phyloP scores from a whole-genome alignment of 805 yeast genomes.

The Teunomyces panamensis region DNA sequence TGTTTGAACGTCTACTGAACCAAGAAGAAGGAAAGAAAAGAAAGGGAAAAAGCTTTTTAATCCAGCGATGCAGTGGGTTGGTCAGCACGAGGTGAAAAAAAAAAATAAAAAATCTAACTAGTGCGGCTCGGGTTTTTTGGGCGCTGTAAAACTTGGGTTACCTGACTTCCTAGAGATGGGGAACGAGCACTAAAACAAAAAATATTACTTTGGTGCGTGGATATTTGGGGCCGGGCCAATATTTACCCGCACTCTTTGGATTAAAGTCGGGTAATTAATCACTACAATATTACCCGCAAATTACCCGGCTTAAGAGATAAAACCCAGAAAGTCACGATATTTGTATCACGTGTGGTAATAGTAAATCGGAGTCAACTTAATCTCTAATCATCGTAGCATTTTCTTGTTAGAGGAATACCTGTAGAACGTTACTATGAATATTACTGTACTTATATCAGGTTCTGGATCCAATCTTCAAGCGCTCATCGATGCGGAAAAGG shows the following conservation, averaged over 20 bases:
- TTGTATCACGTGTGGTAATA: conserved; percentile 1
- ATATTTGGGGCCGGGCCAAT: conserved; percentile 4
- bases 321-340: not conserved
- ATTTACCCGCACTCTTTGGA: conserved; percentile 2
- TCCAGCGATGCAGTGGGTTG: conserved; percentile 6
- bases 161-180: conserved; percentile 1
- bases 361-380: conserved; percentile 11
- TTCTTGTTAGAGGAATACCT: not conserved
- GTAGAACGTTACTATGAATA: conserved; percentile 16
- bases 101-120: not conserved
- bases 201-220: conserved; percentile 2
- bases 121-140: not conserved
- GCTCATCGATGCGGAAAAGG: conserved; percentile 67
- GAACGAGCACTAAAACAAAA: not conserved
- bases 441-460: conserved; percentile 87
- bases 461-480: conserved; percentile 97
- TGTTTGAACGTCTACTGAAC: conserved; percentile 20
- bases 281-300: conserved; percentile 7
- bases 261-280: not conserved
- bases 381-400: not conserved
- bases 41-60: conserved; percentile 14
- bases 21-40: conserved; percentile 18
- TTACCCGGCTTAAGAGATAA: not conserved
- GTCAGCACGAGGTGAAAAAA: conserved; percentile 16
- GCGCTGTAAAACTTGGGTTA: not conserved